A percentile compares a stretch with the other conserved stretches of the same genome.
These are phyloP conservation scores for Scutellaria baicalensis DNA, from an alignment of 257 asterid genomes.

Conservation along the genomic window DNA sequence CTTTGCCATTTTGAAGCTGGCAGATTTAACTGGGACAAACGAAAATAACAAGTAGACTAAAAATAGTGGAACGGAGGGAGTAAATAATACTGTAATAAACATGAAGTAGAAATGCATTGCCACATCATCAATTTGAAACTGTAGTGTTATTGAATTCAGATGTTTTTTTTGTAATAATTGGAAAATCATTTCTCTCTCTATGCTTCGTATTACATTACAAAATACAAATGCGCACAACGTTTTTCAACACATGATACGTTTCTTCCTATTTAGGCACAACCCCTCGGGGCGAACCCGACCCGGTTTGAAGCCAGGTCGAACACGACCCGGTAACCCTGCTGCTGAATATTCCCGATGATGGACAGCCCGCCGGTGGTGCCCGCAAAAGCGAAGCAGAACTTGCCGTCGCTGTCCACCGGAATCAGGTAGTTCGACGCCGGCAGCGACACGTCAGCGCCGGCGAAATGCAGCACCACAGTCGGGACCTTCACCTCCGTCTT, in stretches of 20 bases:
- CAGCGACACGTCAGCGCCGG: conserved; percentile 68
- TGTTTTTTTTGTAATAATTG: neutral
- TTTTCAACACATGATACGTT: neutral
- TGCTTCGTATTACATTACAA: neutral
- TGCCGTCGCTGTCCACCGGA: conserved; percentile 68
- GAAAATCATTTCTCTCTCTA: neutral
- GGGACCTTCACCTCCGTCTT: conserved; percentile 82
- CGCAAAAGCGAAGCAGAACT: conserved; percentile 91
- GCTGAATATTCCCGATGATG: conserved; percentile 59
- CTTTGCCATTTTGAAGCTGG: no score
- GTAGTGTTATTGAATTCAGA: neutral
- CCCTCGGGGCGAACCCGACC: conserved; percentile 55
- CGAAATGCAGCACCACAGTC: conserved; percentile 74
- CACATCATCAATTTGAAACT: no score
- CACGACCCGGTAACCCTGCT: conserved; percentile 65
- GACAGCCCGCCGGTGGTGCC: conserved; percentile 65
- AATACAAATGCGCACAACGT: neutral
- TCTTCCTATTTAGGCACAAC: conserved; percentile 22
- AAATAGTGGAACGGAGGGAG: no score
- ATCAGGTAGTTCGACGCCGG: conserved; percentile 91
- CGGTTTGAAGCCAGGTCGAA: conserved; percentile 46
- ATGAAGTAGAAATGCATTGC: no score
- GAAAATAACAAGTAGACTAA: no score
- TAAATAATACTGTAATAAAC: no score
- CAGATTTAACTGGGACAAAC: no score